These are phyloP conservation scores for Penicillium aurantiogriseum DNA, from an alignment of 2,329 filamentous ascomycete species.

Conservation along the genomic window DNA sequence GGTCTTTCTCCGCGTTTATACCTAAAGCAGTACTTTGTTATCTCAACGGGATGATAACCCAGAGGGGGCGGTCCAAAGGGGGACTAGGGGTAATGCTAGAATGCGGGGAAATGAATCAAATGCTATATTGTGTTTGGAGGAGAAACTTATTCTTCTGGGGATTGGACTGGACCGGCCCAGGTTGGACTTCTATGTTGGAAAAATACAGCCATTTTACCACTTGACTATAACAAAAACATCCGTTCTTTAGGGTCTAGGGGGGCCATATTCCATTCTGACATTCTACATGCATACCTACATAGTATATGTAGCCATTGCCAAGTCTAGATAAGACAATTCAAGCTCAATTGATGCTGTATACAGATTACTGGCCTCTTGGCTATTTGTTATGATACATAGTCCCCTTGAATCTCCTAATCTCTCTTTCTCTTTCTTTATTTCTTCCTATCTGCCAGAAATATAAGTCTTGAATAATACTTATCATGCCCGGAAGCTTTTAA, in stretches of 20 bases:
- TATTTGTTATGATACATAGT: neutral
- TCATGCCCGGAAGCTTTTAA: neutral
- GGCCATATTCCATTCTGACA: no score
- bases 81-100: neutral
- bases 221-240: no score
- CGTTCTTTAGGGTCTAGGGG: no score
- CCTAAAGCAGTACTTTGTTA: constrained; percentile 15
- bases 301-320: neutral
- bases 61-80: neutral
- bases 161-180: neutral
- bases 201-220: no score
- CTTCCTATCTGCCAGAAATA: neutral
- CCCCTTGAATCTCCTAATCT: neutral
- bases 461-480: neutral
- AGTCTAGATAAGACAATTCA: neutral
- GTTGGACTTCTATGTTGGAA: no score
- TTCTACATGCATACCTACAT: neutral
- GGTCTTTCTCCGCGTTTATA: constrained; percentile 19
- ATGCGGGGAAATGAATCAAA: neutral
- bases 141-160: neutral
- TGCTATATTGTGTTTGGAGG: neutral
- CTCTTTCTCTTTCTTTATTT: neutral
- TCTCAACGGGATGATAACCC: neutral
- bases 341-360: neutral
- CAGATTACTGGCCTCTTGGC: neutral